These are phyloP conservation scores for Fulvia fulva DNA, from an alignment of 2,329 filamentous ascomycete genomes.

Conservation along the genomic window DNA sequence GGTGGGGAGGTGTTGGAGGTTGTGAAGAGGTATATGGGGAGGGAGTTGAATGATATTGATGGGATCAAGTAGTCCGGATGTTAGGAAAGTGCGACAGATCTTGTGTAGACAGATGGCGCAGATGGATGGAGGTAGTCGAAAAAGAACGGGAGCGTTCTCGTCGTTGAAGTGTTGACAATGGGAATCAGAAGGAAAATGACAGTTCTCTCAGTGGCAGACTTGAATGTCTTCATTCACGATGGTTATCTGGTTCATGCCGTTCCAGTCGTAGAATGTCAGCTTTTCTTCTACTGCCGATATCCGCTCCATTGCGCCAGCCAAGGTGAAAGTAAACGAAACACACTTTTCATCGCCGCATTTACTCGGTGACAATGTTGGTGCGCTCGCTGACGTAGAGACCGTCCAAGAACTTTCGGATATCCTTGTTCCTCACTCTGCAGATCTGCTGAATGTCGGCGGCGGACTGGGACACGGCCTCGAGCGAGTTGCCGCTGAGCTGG, in stretches of 20 bases:
- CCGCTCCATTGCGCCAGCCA: not conserved
- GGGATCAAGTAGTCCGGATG: not conserved
- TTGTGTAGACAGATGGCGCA: too few species aligned
- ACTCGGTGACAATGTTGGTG: conserved; percentile 69
- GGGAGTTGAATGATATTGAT: conserved; percentile 1
- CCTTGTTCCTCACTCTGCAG: conserved; percentile 99
- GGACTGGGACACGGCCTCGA: conserved; percentile 96
- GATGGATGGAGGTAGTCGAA: too few species aligned
- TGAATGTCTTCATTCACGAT: not conserved
- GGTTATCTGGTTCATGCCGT: not conserved
- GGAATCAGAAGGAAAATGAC: not conserved
- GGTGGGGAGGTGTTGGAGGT: not conserved
- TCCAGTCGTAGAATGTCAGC: not conserved
- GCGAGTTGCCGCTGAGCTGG: conserved; percentile 83
- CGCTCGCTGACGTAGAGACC: conserved; percentile 99
- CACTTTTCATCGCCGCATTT: conserved; percentile 29
- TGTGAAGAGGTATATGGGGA: not conserved
- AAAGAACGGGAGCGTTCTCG: too few species aligned
- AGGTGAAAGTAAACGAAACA: not conserved
- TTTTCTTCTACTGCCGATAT: not conserved
- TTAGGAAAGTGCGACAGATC: not conserved
- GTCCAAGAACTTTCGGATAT: conserved; percentile 99
- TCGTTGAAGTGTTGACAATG: not conserved
- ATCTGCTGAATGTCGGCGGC: conserved; percentile 99
- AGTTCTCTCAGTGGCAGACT: not conserved